Conservation (phyloP, 2,329 filamentous ascomycete genomes). For the Microsporum ferrugineum region DNA sequence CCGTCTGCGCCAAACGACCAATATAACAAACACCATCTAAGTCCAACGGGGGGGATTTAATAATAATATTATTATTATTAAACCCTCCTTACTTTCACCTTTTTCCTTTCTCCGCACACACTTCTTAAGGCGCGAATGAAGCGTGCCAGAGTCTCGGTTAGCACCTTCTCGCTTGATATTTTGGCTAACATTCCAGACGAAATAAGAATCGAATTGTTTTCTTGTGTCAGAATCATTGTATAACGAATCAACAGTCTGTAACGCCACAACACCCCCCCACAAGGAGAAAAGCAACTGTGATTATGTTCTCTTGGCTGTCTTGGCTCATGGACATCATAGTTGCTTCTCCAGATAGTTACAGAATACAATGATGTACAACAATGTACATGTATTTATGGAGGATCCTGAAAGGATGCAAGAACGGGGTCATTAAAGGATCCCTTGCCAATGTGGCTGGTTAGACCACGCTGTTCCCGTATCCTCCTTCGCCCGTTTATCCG, state of each 20-base stretch:
- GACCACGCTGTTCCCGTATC: neutral
- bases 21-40: too few relatives aligned
- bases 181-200: neutral
- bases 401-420: neutral
- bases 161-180: neutral
- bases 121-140: neutral
- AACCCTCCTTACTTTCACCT: too few relatives aligned
- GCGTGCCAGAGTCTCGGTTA: neutral
- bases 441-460: neutral
- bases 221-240: neutral
- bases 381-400: neutral
- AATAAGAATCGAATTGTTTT: conserved; percentile 1
- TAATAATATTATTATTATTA: too few relatives aligned
- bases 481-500: neutral
- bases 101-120: neutral
- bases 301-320: neutral
- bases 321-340: neutral
- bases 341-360: neutral
- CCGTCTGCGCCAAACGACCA: too few relatives aligned
- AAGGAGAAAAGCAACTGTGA: neutral
- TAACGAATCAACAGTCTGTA: neutral
- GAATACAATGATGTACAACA: neutral
- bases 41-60: too few relatives aligned
- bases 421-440: neutral
- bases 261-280: neutral